Conservation (phyloP, 768 basidiomycete species). For the Kwoniella shandongensis region DNA sequence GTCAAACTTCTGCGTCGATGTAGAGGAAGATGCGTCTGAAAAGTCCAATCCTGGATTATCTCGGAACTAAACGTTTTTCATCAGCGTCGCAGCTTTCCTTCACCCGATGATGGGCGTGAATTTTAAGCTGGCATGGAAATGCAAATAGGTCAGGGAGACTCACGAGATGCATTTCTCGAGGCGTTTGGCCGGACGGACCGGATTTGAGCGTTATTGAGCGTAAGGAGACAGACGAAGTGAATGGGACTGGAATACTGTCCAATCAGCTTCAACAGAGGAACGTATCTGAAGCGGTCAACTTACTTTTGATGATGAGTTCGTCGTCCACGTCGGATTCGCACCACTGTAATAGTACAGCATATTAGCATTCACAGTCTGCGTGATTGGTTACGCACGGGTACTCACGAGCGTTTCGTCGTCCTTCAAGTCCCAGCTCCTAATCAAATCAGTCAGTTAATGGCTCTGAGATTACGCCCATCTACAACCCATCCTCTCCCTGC, state of each 20-base stretch:
- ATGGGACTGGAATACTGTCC: slow-evolving; percentile 60
- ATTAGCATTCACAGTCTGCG: no score
- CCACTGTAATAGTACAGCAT: slow-evolving; percentile 65
- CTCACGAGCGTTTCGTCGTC: slow-evolving; percentile 69
- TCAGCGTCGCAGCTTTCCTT: slow-evolving; percentile 9
- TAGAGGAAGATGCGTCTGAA: slow-evolving; percentile 64
- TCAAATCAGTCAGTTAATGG: neutral
- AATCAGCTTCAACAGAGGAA: no score
- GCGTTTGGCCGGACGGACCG: slow-evolving; percentile 77
- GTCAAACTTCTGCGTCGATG: slow-evolving; percentile 70
- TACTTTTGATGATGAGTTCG: slow-evolving; percentile 60
- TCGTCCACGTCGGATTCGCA: slow-evolving; percentile 90
- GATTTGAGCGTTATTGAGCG: slow-evolving; percentile 78
- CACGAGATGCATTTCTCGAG: slow-evolving; percentile 69
- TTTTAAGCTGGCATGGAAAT: no score
- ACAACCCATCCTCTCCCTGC: neutral
- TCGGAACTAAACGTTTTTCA: slow-evolving; percentile 60
- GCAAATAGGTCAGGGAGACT: slow-evolving; percentile 34
- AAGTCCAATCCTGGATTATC: slow-evolving; percentile 82
- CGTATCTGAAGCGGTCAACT: no score
- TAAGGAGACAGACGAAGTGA: slow-evolving; percentile 81
- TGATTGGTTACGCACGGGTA: neutral
- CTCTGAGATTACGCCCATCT: no score
- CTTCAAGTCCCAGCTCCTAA: slow-evolving; percentile 71
- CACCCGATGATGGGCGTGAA: neutral